These are phyloP conservation scores for Paecilomyces sp. DNA, from an alignment of 2,329 filamentous ascomycete species.

Conservation along the genomic window DNA sequence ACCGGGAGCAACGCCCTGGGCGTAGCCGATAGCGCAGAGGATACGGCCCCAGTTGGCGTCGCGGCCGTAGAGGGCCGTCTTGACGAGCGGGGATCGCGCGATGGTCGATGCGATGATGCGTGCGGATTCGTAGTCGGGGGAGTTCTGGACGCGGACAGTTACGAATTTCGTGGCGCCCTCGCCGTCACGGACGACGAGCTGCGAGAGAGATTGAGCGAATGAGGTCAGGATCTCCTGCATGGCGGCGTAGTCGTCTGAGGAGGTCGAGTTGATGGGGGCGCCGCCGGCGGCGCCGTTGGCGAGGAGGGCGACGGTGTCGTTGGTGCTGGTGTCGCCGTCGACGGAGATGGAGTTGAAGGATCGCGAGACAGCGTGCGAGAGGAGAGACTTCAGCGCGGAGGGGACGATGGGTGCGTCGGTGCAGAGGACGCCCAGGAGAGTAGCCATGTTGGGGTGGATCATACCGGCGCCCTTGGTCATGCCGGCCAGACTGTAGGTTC, in stretches of 20 bases:
- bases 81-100: constrained; percentile 85
- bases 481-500: constrained; percentile 78
- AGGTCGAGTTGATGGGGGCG: constrained; percentile 46
- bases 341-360: constrained; percentile 97
- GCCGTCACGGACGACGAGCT: constrained; percentile 90
- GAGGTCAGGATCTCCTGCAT: constrained; percentile 65
- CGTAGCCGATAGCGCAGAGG: constrained; percentile 86
- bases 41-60: constrained; percentile 99
- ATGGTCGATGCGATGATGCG: constrained; percentile 80
- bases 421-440: constrained; percentile 81
- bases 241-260: constrained; percentile 58
- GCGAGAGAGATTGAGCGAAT: constrained; percentile 77
- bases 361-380: constrained; percentile 66
- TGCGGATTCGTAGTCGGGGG: constrained; percentile 61
- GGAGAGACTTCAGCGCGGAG: constrained; percentile 58
- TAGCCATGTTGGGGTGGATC: constrained; percentile 99
- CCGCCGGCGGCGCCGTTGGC: constrained; percentile 90
- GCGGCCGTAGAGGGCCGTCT: constrained; percentile 93
- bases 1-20: constrained; percentile 40
- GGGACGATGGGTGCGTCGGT: constrained; percentile 80
- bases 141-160: constrained; percentile 75
- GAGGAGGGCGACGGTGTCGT: constrained; percentile 91
- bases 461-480: constrained; percentile 98
- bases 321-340: constrained; percentile 94
- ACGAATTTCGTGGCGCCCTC: constrained; percentile 99